These are phyloP conservation scores for Isabelozyma rhagii DNA, from an alignment of 805 yeast species.

Conservation along the genomic window DNA sequence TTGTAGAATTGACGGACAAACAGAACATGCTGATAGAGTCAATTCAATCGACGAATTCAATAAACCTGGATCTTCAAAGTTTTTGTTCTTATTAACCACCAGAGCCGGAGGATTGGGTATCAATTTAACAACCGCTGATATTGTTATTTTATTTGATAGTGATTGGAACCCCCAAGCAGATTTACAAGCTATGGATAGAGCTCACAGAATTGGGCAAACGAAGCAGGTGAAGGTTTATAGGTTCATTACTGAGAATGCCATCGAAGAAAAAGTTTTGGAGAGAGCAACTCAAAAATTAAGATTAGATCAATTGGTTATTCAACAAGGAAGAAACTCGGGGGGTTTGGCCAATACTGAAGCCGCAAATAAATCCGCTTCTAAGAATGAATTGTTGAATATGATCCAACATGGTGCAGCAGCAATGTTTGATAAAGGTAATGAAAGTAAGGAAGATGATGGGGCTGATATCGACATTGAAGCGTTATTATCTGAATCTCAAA, in stretches of 20 bases:
- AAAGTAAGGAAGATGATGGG: slow-evolving; percentile 21
- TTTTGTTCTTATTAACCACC: slow-evolving; percentile 73
- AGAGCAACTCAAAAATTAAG: slow-evolving; percentile 78
- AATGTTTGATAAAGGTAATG: slow-evolving; percentile 40
- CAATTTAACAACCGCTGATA: slow-evolving; percentile 76
- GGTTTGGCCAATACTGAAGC: slow-evolving; percentile 27
- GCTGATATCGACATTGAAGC: slow-evolving; percentile 55
- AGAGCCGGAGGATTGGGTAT: slow-evolving; percentile 92
- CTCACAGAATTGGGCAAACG: slow-evolving; percentile 84
- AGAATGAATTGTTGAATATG: slow-evolving; percentile 76
- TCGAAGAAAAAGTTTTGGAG: slow-evolving; percentile 78
- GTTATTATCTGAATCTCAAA: slow-evolving; percentile 57
- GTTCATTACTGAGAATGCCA: slow-evolving; percentile 76
- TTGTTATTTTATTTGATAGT: slow-evolving; percentile 71
- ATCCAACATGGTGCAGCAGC: slow-evolving; percentile 81
- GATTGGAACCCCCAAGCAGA: slow-evolving; percentile 93
- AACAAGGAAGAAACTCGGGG: slow-evolving; percentile 56
- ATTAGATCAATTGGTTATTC: slow-evolving; percentile 78
- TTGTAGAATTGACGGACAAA: slow-evolving; percentile 81
- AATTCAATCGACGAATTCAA: slow-evolving; percentile 76
- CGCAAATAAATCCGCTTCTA: slow-evolving; percentile 43
- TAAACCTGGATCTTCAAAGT: slow-evolving; percentile 68
- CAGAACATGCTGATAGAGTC: slow-evolving; percentile 75
- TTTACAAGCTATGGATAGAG: slow-evolving; percentile 87
- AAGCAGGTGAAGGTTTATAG: slow-evolving; percentile 79